Conservation (phyloP, 768 basidiomycete genomes). For the Holtermannia corniformis region DNA sequence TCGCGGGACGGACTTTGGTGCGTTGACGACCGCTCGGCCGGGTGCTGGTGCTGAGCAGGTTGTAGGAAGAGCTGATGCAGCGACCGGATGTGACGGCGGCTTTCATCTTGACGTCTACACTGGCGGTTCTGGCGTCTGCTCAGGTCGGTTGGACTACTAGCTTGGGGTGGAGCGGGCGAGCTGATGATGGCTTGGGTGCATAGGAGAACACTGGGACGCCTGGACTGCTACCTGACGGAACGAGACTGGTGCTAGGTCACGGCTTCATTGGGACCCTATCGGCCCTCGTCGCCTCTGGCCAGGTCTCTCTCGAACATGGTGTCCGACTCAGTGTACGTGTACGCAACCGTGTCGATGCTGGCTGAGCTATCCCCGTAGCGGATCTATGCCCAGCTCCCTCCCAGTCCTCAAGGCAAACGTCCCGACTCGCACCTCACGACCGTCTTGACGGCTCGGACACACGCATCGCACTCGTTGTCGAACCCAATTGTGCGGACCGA, state of each 20-base stretch:
- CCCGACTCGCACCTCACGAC: slow-evolving; percentile 15
- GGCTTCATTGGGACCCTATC: slow-evolving; percentile 39
- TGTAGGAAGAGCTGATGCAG: slow-evolving; percentile 36
- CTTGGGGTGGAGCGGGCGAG: neutral
- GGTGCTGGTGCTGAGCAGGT: neutral
- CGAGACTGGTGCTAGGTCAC: slow-evolving; percentile 35
- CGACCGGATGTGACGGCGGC: slow-evolving; percentile 34
- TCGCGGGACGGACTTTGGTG: slow-evolving; percentile 32
- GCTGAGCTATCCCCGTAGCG: slow-evolving; percentile 4
- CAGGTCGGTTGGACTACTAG: slow-evolving; percentile 15
- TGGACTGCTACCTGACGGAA: slow-evolving; percentile 24
- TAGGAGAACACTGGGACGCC: slow-evolving; percentile 19
- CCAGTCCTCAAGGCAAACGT: slow-evolving; percentile 8
- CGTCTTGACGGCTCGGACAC: slow-evolving; percentile 26
- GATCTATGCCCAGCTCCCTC: slow-evolving; percentile 27
- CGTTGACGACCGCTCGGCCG: neutral
- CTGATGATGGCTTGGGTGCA: neutral
- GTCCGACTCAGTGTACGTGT: slow-evolving; percentile 30
- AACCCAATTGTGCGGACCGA: slow-evolving; percentile 1
- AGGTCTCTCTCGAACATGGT: slow-evolving; percentile 29
- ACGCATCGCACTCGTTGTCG: slow-evolving; percentile 31
- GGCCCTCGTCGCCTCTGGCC: slow-evolving; percentile 31
- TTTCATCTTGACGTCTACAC: slow-evolving; percentile 35
- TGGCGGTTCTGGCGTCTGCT: slow-evolving; percentile 34
- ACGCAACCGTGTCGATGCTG: neutral